Base-by-base conservation (phyloP, 352 stramenopile species). In the Blastocystis sp. region DNA sequence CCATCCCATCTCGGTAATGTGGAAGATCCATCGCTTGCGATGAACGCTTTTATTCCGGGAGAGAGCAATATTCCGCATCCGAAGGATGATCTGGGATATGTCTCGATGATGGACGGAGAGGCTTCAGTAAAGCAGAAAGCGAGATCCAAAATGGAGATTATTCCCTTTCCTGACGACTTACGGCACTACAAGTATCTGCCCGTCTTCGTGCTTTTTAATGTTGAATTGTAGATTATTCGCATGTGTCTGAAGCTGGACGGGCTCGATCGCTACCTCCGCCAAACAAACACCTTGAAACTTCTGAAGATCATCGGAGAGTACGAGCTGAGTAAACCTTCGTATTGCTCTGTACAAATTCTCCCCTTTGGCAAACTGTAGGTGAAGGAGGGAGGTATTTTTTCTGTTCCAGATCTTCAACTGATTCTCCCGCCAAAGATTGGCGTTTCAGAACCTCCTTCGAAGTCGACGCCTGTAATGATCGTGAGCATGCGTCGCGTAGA, bases 181-280 rank as follows among this genome's bases (percentile, higher is more conserved):
- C 69, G 69, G 26, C 69, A 81, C 54, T 81, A 62, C 69, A 47
- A 54, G 13, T 81, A 65, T 63, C 47, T 81, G 45, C 69, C 69
- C 9, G 69, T 81, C 43, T 34, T 30, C 9, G 20, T 56, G 30
- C n/a, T 62, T 45, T 13, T 3, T 41, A 13, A 6, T 13, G 37
- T 24, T 30, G 41, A 20, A 16, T 6, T 41, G 20, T 79, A 81
- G 69, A 47, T 63, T 0, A 65, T 81, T 0, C 43, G 47, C 24
- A 65, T 39, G 13, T 39, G 20, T 3, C 41, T 81, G 7, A 30
- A 30, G 13, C 34, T 81, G 69, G 24, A 81, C 54, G 69, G 69
- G 4, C 50, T 65, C 45, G 47, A 39, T 9, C 45, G 64, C 26
- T 63, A 39, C 45, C 37, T 63, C 34, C 50, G 69, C 1, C 43